These are phyloP conservation scores for Trichoderma citrinoviride DNA, from an alignment of 2,329 filamentous ascomycete genomes.

Conservation along the genomic window DNA sequence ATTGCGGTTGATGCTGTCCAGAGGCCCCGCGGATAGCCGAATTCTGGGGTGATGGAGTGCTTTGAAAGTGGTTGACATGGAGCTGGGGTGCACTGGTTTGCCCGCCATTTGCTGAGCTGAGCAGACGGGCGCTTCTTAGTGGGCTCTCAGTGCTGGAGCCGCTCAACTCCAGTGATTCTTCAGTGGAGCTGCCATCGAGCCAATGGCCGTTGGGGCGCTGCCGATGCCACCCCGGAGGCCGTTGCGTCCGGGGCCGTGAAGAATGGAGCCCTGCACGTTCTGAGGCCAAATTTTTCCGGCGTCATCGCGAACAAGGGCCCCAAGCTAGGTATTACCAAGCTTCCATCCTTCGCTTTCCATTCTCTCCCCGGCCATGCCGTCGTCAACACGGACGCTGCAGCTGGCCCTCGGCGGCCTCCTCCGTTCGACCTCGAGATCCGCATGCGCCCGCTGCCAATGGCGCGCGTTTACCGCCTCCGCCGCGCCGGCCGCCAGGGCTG, in stretches of 20 bases:
- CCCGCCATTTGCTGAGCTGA: neutral
- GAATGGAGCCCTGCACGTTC: neutral
- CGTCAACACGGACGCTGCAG: conserved; percentile 35
- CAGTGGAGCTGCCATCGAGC: neutral
- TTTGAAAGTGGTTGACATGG: too few relatives aligned
- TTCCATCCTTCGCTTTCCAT: too few relatives aligned
- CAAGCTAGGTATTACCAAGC: neutral
- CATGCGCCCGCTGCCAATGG: conserved; percentile 53
- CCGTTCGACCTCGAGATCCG: conserved; percentile 28
- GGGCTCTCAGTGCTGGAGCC: conserved; percentile 11
- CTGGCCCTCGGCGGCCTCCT: conserved; percentile 31
- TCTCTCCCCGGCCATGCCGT: conserved; percentile 6
- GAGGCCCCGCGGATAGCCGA: conserved; percentile 41
- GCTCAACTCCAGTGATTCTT: neutral
- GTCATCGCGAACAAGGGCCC: conserved; percentile 4
- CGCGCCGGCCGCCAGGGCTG: conserved; percentile 30
- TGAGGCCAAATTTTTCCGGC: conserved; percentile 4
- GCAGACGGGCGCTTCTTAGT: neutral
- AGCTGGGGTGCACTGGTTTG: too few relatives aligned
- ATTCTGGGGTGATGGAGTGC: conserved; percentile 30
- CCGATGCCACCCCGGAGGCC: conserved; percentile 9
- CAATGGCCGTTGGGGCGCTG: neutral
- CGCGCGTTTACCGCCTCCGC: conserved; percentile 48
- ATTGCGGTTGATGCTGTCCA: conserved; percentile 34
- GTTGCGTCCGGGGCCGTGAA: conserved; percentile 1